phyloP scores from a whole-genome alignment of 495 filamentous ascomycete genomes.

The Aspergillus asperescens region DNA sequence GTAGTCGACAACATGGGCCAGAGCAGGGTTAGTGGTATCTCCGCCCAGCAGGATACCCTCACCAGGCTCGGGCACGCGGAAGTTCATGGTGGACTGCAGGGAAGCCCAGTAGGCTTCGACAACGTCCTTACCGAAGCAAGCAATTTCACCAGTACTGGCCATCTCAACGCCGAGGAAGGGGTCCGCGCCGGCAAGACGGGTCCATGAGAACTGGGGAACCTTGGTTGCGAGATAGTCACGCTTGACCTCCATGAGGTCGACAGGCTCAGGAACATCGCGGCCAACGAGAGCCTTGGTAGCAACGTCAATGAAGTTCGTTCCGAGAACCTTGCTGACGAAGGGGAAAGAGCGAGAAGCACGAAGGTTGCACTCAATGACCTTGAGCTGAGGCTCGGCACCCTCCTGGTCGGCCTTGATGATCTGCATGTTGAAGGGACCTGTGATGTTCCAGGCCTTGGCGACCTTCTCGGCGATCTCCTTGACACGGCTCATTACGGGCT shows the following conservation, averaged over 20 bases:
- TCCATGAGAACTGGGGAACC: slow-evolving; percentile 98
- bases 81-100: slow-evolving; percentile 97
- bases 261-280: slow-evolving; percentile 77
- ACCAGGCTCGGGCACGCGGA: slow-evolving; percentile 87
- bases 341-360: slow-evolving; percentile 97
- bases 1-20: slow-evolving; percentile 75
- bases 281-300: slow-evolving; percentile 90
- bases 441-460: slow-evolving; percentile 94
- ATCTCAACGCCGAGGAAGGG: slow-evolving; percentile 98
- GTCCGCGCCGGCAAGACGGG: slow-evolving; percentile 93
- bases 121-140: slow-evolving; percentile 93
- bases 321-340: slow-evolving; percentile 94
- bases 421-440: slow-evolving; percentile 99
- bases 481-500: slow-evolving; percentile 69
- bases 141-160: slow-evolving; percentile 94
- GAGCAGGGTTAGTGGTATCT: slow-evolving; percentile 59
- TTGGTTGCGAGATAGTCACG: slow-evolving; percentile 93
- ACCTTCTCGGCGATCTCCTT: slow-evolving; percentile 96
- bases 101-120: slow-evolving; percentile 97
- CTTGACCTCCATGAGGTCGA: slow-evolving; percentile 82
- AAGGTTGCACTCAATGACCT: slow-evolving; percentile 98
- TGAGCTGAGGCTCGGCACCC: slow-evolving; percentile 67
- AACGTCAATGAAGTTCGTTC: slow-evolving; percentile 94
- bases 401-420: slow-evolving; percentile 85
- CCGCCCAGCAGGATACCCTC: slow-evolving; percentile 94